A percentile compares a stretch with the other conserved stretches of the same genome.
Conservation (phyloP, 805 yeast genomes). For the Starmerella tilneyi region DNA sequence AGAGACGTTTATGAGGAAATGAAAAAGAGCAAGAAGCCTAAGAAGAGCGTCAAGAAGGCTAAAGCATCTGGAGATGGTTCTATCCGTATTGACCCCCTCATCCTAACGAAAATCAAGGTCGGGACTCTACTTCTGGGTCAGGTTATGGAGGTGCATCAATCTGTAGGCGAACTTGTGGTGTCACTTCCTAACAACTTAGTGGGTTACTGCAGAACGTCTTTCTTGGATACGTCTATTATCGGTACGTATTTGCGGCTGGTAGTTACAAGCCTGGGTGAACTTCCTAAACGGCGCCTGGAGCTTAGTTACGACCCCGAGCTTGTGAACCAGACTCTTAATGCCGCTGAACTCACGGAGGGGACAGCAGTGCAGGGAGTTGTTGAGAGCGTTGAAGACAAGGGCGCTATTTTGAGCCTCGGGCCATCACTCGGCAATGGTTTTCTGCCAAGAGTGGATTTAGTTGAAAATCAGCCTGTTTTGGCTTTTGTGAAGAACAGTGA, state of each 20-base stretch:
- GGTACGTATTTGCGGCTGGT: conserved; percentile 85
- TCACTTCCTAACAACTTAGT: conserved; percentile 70
- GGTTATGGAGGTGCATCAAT: conserved; percentile 42
- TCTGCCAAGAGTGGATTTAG: conserved; percentile 55
- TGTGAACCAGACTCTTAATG: conserved; percentile 51
- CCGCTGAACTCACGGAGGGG: conserved; percentile 55
- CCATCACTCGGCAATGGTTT: conserved; percentile 32
- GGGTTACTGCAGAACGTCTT: conserved; percentile 64
- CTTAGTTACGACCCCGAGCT: conserved; percentile 58
- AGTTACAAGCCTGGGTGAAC: conserved; percentile 46
- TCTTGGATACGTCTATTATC: conserved; percentile 44
- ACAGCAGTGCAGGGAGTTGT: conserved; percentile 66
- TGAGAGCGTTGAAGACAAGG: conserved; percentile 82
- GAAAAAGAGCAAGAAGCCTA: conserved; percentile 27
- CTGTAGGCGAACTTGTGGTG: conserved; percentile 50
- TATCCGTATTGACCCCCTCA: conserved; percentile 49
- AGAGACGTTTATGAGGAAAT: conserved; percentile 48
- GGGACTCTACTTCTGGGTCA: conserved; percentile 76
- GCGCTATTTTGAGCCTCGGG: conserved; percentile 68
- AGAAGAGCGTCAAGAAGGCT: conserved; percentile 34
- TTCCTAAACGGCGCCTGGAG: conserved; percentile 32
- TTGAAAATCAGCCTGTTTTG: conserved; percentile 61
- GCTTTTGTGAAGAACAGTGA: conserved; percentile 37
- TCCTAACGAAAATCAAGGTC: conserved; percentile 51
- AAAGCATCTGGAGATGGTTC: conserved; percentile 24